Base-by-base conservation (phyloP, 2,329 filamentous ascomycete genomes). In the Xylariales sp. region DNA sequence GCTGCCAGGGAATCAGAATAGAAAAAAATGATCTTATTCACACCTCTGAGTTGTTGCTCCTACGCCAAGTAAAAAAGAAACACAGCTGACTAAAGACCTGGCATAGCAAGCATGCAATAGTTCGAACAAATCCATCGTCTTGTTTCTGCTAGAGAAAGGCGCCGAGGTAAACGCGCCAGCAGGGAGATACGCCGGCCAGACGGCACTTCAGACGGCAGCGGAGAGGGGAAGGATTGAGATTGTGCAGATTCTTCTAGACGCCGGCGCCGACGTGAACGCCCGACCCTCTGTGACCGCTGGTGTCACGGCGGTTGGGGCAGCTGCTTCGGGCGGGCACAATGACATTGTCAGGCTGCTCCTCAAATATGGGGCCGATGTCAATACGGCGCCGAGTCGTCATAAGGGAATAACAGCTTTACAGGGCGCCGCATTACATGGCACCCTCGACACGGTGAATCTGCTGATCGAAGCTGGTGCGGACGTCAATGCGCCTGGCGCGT, bases 371-470 rank as follows among this genome's bases (percentile, higher is more conserved):
- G 60, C 60, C 4, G 47, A 57, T 17, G 51, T 61, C 15, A 50
- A 65, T 36, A 56, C 57, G 42, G 54, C 48, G 40, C 56, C 50
- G 33, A 51, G 56, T 7, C 60, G 56, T 24, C 58, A 51, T 51
- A 59, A 46, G 61, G 62, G 38, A 45, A 57, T 42, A 55, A 73
- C 46, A 55, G 66, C 52, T 45, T 63, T 58, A 53, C 68, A 48
- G 54, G 50, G 47, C 42, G 63, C 56, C 54, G 70, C 51, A 15
- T 40, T 53, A 4, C 43, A 34, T 4, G 55, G 55, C 5, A 42
- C 43, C 13, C 3, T 46, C 0, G 40, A 44, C 1, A 38, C 64
- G 5, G 50, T 58, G 5, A 35, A 45, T 4, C 38, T 45, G 1
- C 40, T 66, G 4, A 42, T 67, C 2, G 35, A 40, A 16, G 39